Percentiles rank a stretch among this genome's conserved stretches.
Evolutionary conservation across 2,329 filamentous ascomycete genomes (phyloP).

Genomic region (Coniochaeta sp.): DNA sequence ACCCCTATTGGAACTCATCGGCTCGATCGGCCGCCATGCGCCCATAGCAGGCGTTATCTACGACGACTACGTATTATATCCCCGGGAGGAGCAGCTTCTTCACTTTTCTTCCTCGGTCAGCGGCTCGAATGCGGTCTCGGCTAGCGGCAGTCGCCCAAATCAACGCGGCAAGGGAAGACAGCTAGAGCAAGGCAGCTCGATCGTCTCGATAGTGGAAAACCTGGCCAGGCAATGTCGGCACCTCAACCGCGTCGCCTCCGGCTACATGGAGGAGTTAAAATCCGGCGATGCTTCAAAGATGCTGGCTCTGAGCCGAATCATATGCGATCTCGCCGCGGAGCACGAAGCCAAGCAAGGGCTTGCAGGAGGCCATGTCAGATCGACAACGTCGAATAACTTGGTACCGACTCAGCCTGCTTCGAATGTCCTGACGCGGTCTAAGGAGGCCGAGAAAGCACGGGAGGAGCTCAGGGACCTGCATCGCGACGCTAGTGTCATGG

Average conservation of each 20-base stretch:
- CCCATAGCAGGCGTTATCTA: conserved; percentile 23
- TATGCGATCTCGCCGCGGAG: conserved; percentile 18
- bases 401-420: neutral
- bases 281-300: conserved; percentile 17
- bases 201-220: conserved; percentile 17
- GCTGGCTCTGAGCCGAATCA: conserved; percentile 23
- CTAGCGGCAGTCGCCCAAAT: neutral
- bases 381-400: neutral
- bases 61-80: conserved; percentile 22
- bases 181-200: conserved; percentile 16
- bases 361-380: conserved; percentile 2
- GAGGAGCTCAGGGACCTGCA: conserved; percentile 22
- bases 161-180: neutral
- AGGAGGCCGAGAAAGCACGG: neutral
- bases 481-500: conserved; percentile 23
- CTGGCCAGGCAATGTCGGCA: conserved; percentile 22
- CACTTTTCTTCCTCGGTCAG: conserved; percentile 19
- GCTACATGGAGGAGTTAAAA: conserved; percentile 13
- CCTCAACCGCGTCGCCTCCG: conserved; percentile 18
- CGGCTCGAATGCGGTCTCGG: neutral
- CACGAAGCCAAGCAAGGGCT: neutral
- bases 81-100: conserved; percentile 25
- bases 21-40: conserved; percentile 22
- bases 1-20: conserved; percentile 30
- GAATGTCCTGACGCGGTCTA: neutral